Percentiles rank a stretch among this genome's conserved stretches.
These are phyloP conservation scores for Russula dissimulans DNA, from an alignment of 768 basidiomycete genomes.

Conservation along the genomic window DNA sequence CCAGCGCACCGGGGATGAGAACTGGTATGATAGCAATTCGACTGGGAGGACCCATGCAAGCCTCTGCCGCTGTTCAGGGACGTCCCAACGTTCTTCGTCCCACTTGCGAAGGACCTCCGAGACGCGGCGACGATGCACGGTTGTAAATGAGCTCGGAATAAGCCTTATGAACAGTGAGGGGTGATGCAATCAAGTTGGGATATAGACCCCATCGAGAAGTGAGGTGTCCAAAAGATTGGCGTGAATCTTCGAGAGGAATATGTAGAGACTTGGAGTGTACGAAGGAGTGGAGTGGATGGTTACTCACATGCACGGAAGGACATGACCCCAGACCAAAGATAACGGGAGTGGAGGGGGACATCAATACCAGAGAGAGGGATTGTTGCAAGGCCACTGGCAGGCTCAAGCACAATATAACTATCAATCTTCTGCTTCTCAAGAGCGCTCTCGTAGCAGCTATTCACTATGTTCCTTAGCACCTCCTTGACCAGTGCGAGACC, in stretches of 20 bases:
- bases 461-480: slow-evolving; percentile 88
- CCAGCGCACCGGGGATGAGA: slow-evolving; percentile 98
- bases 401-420: slow-evolving; percentile 89
- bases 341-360: slow-evolving; percentile 98
- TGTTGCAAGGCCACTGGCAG: slow-evolving; percentile 74
- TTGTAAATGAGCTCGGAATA: slow-evolving; percentile 95
- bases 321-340: slow-evolving; percentile 97
- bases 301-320: slow-evolving; percentile 90
- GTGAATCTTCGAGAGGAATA: slow-evolving; percentile 95
- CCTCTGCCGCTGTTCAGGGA: slow-evolving; percentile 75
- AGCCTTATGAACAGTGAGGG: slow-evolving; percentile 72
- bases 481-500: slow-evolving; percentile 91
- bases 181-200: slow-evolving; percentile 89
- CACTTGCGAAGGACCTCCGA: slow-evolving; percentile 91
- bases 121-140: slow-evolving; percentile 89
- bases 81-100: slow-evolving; percentile 87
- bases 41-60: slow-evolving; percentile 95
- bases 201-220: slow-evolving; percentile 90
- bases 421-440: slow-evolving; percentile 70
- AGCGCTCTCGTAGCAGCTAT: slow-evolving; percentile 67
- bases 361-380: slow-evolving; percentile 95
- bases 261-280: neutral
- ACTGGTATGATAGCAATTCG: slow-evolving; percentile 95
- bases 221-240: slow-evolving; percentile 86
- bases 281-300: neutral